Base-by-base conservation (phyloP, 1,284 basidiomycete genomes). In the Naganishia liquefaciens region DNA sequence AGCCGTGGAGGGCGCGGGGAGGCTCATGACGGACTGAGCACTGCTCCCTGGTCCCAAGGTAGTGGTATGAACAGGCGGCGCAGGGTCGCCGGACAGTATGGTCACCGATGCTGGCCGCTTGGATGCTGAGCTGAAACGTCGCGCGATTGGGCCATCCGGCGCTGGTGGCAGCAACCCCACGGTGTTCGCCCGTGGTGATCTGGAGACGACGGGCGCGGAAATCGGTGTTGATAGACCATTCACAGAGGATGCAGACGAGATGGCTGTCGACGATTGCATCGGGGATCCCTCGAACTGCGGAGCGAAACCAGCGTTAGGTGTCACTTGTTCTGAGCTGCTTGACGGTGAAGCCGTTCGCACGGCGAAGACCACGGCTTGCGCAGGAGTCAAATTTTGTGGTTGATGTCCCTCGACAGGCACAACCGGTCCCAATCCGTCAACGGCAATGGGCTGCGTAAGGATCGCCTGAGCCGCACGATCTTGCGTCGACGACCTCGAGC, bases 1-100 rank as follows among this genome's bases (percentile, higher is more conserved):
- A 37, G 46, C 11, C 21, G 37, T 40, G 11, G 10, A 23, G 23
- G 57, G 57, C 33, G 47, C 37, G 15, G 57, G 57, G 17, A 60
- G 21, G 19, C 57, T 60, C 57, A 60, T 60, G 33, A 60, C 57
- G 57, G 57, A 60, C 42, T 60, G 57, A 25, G 46, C 57, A 21
- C 46, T 50, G 46, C 46, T 42, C 11, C 33, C 44, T n/a, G 54
- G 54, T 5, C 30, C 46, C 21, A 49, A 6, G 13, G 57, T 39
- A 2, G 28, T 46, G 11, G 57, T 60, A 13, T 47, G 57, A 10
- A 50, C 13, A 15, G 57, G 57, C 15, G 57, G 33, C 33, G 37
- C 57, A 40, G 57, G 46, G 6, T 33, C 44, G 15, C 57, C 57
- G 7, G 57, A 47, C 11, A 60, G 33, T n/a, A 60, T 13, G 33